Conservation (phyloP, 257 asterid species). For the Solanum sparsipilum region DNA sequence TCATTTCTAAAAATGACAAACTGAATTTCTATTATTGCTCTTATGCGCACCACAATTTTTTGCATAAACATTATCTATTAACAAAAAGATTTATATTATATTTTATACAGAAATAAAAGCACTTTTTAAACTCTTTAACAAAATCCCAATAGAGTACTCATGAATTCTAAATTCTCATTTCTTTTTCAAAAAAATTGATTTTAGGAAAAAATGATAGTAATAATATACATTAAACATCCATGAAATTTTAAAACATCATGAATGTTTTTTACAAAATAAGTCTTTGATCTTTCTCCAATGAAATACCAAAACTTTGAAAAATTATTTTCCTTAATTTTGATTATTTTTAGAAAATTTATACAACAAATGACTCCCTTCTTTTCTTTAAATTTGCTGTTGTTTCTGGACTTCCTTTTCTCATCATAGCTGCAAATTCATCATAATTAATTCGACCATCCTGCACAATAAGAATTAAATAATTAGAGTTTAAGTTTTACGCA, state of each 20-base stretch:
- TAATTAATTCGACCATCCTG: slow-evolving; percentile 82
- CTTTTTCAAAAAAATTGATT: background rate
- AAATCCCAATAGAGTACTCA: background rate
- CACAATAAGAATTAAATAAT: background rate
- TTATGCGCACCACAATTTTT: background rate
- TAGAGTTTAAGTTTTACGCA: background rate
- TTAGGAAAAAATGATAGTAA: background rate
- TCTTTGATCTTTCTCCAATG: background rate
- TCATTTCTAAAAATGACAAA: background rate
- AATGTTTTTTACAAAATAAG: background rate
- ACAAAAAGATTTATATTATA: background rate
- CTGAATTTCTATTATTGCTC: background rate
- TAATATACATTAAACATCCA: background rate
- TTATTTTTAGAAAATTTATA: background rate
- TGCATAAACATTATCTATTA: background rate
- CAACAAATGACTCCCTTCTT: slow-evolving; percentile 42
- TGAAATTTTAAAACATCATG: background rate
- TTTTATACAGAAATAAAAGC: background rate
- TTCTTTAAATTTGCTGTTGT: slow-evolving; percentile 49
- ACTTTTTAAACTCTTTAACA: background rate
- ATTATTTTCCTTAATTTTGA: background rate
- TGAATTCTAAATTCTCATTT: background rate
- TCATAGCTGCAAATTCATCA: slow-evolving; percentile 82
- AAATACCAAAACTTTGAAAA: background rate
- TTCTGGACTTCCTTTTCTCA: slow-evolving; percentile 82